Percentiles rank a stretch among this genome's conserved stretches.
Evolutionary conservation across 2,329 filamentous ascomycete species (phyloP).

Genomic region (Aureobasidium uvarum): DNA sequence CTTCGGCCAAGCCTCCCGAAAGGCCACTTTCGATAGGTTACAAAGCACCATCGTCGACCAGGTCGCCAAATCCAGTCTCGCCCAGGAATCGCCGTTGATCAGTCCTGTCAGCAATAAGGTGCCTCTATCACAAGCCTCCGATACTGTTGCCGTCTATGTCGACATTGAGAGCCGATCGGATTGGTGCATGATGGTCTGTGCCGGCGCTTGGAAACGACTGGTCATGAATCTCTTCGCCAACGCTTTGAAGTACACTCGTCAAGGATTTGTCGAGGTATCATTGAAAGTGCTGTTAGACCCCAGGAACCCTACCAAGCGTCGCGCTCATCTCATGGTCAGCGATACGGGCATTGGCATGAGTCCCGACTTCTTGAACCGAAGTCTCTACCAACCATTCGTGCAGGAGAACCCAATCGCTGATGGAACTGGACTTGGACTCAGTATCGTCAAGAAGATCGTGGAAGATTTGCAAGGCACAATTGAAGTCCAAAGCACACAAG

Average conservation of each 20-base stretch:
- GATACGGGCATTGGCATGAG: conserved; percentile 41
- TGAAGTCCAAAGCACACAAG: conserved; percentile 8
- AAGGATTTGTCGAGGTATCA: conserved; percentile 40
- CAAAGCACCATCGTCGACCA: neutral
- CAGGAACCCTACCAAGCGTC: neutral
- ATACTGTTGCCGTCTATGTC: conserved; percentile 11
- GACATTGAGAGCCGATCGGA: conserved; percentile 13
- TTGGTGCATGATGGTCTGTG: conserved; percentile 14
- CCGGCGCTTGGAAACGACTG: conserved; percentile 42
- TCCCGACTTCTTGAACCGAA: conserved; percentile 34
- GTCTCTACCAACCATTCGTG: conserved; percentile 37
- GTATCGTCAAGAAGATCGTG: conserved; percentile 38
- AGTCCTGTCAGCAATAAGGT: neutral
- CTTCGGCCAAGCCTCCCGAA: conserved; percentile 10
- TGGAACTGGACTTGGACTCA: conserved; percentile 40
- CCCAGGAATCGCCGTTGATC: neutral
- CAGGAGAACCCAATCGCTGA: conserved; percentile 38
- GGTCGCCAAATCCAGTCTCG: neutral
- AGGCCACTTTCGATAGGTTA: conserved; percentile 1
- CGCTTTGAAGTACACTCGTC: conserved; percentile 47
- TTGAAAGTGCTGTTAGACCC: conserved; percentile 5
- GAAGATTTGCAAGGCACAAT: conserved; percentile 34
- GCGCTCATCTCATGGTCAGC: conserved; percentile 28
- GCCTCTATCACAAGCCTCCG: neutral
- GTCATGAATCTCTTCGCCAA: conserved; percentile 50